These are phyloP conservation scores for Kodamaea alishanica DNA, from an alignment of 1,139 yeast genomes.

Conservation along the genomic window DNA sequence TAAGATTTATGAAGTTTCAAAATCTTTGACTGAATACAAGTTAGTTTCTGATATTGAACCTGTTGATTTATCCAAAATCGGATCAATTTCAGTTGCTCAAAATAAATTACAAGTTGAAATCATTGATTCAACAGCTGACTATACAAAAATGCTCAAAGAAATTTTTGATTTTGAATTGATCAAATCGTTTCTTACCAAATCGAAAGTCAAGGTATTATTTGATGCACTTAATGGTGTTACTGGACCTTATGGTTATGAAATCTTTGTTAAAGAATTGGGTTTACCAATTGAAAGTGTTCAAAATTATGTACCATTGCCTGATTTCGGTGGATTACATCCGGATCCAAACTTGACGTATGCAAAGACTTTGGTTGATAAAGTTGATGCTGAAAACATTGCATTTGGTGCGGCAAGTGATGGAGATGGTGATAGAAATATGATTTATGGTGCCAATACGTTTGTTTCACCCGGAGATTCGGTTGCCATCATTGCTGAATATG, in stretches of 20 bases:
- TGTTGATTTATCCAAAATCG: constrained; percentile 60
- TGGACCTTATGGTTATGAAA: constrained; percentile 89
- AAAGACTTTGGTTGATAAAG: constrained; percentile 76
- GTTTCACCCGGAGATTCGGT: constrained; percentile 99
- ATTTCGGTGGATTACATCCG: constrained; percentile 97
- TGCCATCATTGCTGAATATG: constrained; percentile 94
- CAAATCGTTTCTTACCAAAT: constrained; percentile 56
- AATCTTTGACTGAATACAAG: constrained; percentile 56
- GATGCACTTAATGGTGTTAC: constrained; percentile 95
- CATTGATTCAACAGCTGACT: constrained; percentile 77
- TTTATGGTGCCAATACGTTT: constrained; percentile 91
- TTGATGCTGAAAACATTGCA: constrained; percentile 73
- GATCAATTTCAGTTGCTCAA: constrained; percentile 49
- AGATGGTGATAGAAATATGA: constrained; percentile 99
- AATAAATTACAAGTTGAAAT: constrained; percentile 60
- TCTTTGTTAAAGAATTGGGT: constrained; percentile 83
- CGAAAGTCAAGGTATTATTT: constrained; percentile 69
- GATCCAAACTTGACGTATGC: constrained; percentile 98
- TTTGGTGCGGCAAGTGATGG: constrained; percentile 99
- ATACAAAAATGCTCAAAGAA: constrained; percentile 71
- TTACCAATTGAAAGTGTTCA: constrained; percentile 69
- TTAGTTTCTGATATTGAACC: constrained; percentile 47
- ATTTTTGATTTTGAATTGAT: constrained; percentile 88
- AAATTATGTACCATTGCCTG: constrained; percentile 75
- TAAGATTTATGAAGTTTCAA: constrained; percentile 72